A percentile compares a stretch with the other conserved stretches of the same genome.
These are phyloP conservation scores for Aspergillus pseudoglaucus DNA, from an alignment of 2,329 filamentous ascomycete genomes.

Conservation along the genomic window DNA sequence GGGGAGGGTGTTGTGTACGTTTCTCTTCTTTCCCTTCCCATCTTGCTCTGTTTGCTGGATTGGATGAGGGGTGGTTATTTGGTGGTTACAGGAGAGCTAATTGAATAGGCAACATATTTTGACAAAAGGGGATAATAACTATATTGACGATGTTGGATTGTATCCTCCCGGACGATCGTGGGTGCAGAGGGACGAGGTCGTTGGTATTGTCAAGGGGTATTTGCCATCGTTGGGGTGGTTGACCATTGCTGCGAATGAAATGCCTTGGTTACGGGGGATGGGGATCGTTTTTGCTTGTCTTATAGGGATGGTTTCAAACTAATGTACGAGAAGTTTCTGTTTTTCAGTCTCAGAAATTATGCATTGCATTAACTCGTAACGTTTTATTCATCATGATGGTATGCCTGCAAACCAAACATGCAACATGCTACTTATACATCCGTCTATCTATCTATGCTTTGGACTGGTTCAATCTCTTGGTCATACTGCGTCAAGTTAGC, in stretches of 20 bases:
- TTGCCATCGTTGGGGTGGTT: slow-evolving; percentile 3
- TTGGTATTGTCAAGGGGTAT: slow-evolving; percentile 4
- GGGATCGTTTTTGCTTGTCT: background rate
- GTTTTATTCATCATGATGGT: background rate
- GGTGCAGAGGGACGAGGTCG: slow-evolving; percentile 1
- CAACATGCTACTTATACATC: background rate
- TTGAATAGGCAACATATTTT: slow-evolving; percentile 1
- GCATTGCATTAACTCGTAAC: background rate
- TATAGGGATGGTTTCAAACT: background rate
- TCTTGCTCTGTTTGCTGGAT: background rate
- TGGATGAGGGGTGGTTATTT: background rate
- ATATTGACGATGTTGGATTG: slow-evolving; percentile 2
- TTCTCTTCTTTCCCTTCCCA: background rate
- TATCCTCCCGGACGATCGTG: slow-evolving; percentile 2
- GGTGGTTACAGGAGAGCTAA: background rate
- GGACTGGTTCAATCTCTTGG: slow-evolving; percentile 27
- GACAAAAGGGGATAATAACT: slow-evolving; percentile 7
- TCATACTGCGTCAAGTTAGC: slow-evolving; percentile 26
- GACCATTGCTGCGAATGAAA: background rate
- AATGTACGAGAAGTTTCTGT: background rate
- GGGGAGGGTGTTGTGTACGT: background rate
- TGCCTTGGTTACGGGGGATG: background rate
- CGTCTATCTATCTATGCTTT: slow-evolving; percentile 19
- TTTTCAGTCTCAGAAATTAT: no score
- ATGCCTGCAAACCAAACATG: background rate